Evolutionary conservation across 768 basidiomycete genomes (phyloP), one percentile per base, ranked within the genome.

Genomic region (Calocybe cyanea): DNA sequence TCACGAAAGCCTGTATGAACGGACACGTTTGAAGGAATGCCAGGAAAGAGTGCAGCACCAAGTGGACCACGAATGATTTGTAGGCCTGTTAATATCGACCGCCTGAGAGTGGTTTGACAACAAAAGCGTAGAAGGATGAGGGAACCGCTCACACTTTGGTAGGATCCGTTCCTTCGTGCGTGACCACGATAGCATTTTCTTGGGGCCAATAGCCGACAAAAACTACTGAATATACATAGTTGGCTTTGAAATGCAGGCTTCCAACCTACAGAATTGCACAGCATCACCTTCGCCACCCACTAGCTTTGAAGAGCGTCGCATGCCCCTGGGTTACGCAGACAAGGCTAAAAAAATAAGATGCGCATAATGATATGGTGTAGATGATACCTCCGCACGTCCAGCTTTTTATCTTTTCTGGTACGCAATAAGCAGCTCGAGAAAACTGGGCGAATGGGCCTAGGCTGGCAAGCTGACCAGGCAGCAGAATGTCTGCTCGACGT

Each of bases 81-180:
- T 28, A 62, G 24, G 52, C 81, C 77, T 5, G 74, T 80, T 40
- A 80, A 63, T 45, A 69, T 69, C 1, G 79, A 66, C 38, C 70
- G 36, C 40, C 75, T 78, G 43, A 20, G 15, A 34, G 28, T 24
- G 7, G 14, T 38, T 14, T 28, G 13, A 2, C 20, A 35, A 18
- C 14, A 25, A n/a, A 10, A 15, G n/a, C 9, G 18, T 7, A 17
- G 35, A 41, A 3, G 9, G 18, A 21, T 40, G 18, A 18, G 2
- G 1, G 1, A 18, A 20, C 20, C 19, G 48, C 64, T 52, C 35
- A 77, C 75, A 80, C 45, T 49, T 69, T 57, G 0, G 59, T 58
- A n/a, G 75, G 70, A 48, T 80, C 70, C 6, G 77, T 77, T 7
- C 77, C 76, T 51, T 79, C 64, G 52, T 78, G 76, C 1, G 72